phyloP scores from a whole-genome alignment of 2,329 filamentous ascomycete genomes.

The Cladorrhinum sp. region DNA sequence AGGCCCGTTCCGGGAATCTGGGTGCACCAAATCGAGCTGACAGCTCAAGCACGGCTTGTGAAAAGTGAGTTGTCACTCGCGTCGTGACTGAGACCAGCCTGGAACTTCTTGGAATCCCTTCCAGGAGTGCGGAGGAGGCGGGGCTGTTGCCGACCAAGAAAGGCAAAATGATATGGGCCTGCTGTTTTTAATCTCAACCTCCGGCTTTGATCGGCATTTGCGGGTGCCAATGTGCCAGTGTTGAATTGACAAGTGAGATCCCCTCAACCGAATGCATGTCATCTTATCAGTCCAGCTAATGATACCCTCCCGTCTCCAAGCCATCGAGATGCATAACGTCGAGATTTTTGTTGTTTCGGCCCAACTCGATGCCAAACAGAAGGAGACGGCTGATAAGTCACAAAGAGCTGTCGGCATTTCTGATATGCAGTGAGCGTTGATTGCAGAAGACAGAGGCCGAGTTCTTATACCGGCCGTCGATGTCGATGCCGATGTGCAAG shows the following conservation, averaged over 20 bases:
- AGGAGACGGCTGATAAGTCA: background rate
- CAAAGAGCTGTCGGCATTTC: background rate
- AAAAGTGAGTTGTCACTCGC: slow-evolving; percentile 13
- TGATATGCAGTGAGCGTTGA: background rate
- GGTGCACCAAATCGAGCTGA: slow-evolving; percentile 10
- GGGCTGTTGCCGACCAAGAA: background rate
- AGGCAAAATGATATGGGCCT: background rate
- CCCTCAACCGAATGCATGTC: background rate
- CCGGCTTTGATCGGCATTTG: background rate
- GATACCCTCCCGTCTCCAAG: background rate
- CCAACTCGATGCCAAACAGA: background rate
- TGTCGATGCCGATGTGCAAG: background rate
- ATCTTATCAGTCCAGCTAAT: background rate
- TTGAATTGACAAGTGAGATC: background rate
- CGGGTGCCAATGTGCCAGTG: background rate
- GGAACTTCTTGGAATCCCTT: background rate
- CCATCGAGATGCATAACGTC: background rate
- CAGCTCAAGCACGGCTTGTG: background rate
- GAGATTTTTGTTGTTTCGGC: background rate
- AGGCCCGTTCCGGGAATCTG: slow-evolving; percentile 21
- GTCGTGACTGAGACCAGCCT: background rate
- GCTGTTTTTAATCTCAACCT: background rate
- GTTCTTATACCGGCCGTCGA: background rate
- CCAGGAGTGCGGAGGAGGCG: too few relatives aligned
- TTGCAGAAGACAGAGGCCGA: background rate